Base-by-base conservation (phyloP, 768 basidiomycete species). In the Chalciporus pseudorubinellus region DNA sequence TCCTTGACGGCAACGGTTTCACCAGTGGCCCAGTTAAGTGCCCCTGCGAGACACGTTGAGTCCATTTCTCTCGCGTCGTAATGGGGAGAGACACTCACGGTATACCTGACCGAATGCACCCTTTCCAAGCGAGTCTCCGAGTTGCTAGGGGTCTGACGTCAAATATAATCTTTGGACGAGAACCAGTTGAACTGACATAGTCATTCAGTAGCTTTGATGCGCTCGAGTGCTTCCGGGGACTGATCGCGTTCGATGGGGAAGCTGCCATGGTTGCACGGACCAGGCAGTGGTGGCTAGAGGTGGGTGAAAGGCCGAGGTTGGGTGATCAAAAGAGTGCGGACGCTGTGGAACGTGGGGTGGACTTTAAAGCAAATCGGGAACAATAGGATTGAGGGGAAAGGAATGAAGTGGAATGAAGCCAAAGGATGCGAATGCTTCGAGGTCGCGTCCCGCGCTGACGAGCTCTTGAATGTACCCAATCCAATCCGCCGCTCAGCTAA, bases 1-100 rank as follows among this genome's bases (percentile, higher is more conserved):
- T 98, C 95, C 78, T 99, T 99, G 64, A 99, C 89, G 3, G 97
- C 97, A 38, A 98, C 95, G 3, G 95, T 97, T 74, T 98, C 97
- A 21, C 97, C 97, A 21, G 93, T 98, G 14, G 90, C 88, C 87
- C 92, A 94, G 62, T 95, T 95, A 64, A 95, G 74, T 43, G 89
- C 90, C 59, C 90, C 90, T 92, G 58, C 31, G 13, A 42, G 39
- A 44, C 14, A 39, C 45, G 40, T 85, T 85, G 88, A 88, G 60
- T 91, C 90, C 59, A 90, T 70, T 39, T 82, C 82, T 58, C 84
- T 83, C 87, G 56, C 39, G 13, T 34, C 42, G 49, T 16, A 36
- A 20, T 47, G 11, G 14, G 24, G 19, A 38, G 28, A 42, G 50
- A 39, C 6, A 83, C 91, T 68, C 74, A 90, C 94, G 87, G 71